Base-by-base conservation (phyloP, 2,329 filamentous ascomycete species). In the Neurospora sp. region DNA sequence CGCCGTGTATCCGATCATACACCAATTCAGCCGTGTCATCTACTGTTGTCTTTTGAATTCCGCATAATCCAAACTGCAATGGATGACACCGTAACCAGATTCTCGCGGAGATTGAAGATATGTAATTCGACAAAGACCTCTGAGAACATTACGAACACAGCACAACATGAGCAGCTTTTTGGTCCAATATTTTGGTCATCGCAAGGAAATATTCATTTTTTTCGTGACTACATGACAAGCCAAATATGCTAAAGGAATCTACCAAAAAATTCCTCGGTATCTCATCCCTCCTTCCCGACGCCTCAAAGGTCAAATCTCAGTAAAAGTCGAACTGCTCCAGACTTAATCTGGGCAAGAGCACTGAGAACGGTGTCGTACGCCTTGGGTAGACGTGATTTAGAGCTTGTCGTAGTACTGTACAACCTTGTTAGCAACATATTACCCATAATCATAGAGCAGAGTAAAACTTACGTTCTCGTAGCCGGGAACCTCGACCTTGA, bases 401-500 rank as follows among this genome's bases (percentile, higher is more conserved):
- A 97, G 90, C 91, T 97, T 97, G 91, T 97, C 93, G 86, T 97
- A 97, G 91, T 97, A 97, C 92, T 97, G 79, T 74, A 65, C 10
- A n/a, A 4, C 3, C 5, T 12, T 39, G 83, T 87, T 80, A 85
- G 80, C 73, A 76, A 68, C 23, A 33, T 57, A 65, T 67, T 10
- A 15, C 37, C 65, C 37, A 19, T 46, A 36, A 38, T 43, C 37
- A 46, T 2, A 40, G 23, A 37, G 2, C 5, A 43, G 6, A 62
- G 40, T 17, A 38, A 39, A 37, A 92, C 92, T 93, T 89, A 96
- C 93, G 89, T 97, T 97, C 82, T 93, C 92, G 86, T 93, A 90
- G 82, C 91, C 92, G 78, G 96, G 95, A 82, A 97, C 92, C 79
- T 93, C 89, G 80, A 91, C 85, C 93, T 99, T 99, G 88, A 99